phyloP scores from a whole-genome alignment of 169 alveolate species.

The Cryptosporidium meleagridis region DNA sequence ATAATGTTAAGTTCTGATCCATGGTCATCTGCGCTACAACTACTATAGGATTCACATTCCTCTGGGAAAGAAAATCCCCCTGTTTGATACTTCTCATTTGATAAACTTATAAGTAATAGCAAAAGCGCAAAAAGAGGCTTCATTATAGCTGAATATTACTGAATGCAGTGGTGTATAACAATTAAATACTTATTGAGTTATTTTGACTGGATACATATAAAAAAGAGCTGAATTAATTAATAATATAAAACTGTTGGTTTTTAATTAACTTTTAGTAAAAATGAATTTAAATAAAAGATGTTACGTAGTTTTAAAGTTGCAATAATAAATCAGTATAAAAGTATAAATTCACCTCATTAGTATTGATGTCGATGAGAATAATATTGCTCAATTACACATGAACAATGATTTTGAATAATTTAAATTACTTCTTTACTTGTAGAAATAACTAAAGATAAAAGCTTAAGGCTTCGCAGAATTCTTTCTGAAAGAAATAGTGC shows the following conservation, averaged over 20 bases:
- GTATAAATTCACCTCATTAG: background rate
- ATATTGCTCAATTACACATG: background rate
- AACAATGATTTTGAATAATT: background rate
- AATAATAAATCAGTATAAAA: no score
- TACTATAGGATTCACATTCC: slow-evolving; percentile 41
- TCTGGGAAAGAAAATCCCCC: slow-evolving; percentile 17
- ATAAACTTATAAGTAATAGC: background rate
- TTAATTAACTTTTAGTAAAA: no score
- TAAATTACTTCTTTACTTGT: no score
- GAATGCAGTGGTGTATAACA: background rate
- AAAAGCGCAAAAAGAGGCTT: background rate
- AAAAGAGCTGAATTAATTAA: background rate
- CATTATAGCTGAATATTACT: background rate
- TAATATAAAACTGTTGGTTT: no score
- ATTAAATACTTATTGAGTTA: no score
- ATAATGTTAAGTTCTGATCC: slow-evolving; percentile 18
- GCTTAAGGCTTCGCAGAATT: no score
- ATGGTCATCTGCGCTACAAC: slow-evolving; percentile 48
- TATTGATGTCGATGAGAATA: no score
- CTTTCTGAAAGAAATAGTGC: background rate
- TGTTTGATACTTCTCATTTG: background rate
- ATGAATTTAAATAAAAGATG: no score
- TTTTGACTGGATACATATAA: background rate
- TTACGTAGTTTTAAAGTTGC: background rate
- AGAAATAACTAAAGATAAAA: background rate